Conservation (phyloP, 108 stramenopile species). For the Asterionellopsis glacialis region DNA sequence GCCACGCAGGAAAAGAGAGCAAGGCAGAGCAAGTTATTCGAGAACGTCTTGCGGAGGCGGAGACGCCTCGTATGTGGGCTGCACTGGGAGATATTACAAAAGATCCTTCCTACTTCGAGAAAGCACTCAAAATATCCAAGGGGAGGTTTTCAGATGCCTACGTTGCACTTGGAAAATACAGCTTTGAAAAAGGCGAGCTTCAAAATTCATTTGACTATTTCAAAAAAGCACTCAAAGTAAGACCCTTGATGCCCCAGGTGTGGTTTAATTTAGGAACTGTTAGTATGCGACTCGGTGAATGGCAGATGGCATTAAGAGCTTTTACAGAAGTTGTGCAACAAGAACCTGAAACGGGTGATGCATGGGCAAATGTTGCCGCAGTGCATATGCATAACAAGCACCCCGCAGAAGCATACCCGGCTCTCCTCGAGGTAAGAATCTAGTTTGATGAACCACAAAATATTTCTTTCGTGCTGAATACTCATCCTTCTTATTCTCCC, state of each 20-base stretch:
- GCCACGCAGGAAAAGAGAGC: slow-evolving; percentile 76
- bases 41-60: slow-evolving; percentile 63
- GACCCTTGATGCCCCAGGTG: slow-evolving; percentile 76
- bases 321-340: slow-evolving; percentile 92
- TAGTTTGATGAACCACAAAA: slow-evolving; percentile 22
- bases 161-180: slow-evolving; percentile 72
- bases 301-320: slow-evolving; percentile 81
- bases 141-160: slow-evolving; percentile 84
- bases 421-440: slow-evolving; percentile 55
- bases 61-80: slow-evolving; percentile 89
- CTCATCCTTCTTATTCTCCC: slow-evolving; percentile 2
- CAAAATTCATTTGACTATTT: slow-evolving; percentile 51
- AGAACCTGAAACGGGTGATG: slow-evolving; percentile 91
- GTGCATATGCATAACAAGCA: slow-evolving; percentile 75
- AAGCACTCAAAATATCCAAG: slow-evolving; percentile 80
- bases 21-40: slow-evolving; percentile 86
- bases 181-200: slow-evolving; percentile 69
- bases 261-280: slow-evolving; percentile 93
- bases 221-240: slow-evolving; percentile 63
- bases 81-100: slow-evolving; percentile 88
- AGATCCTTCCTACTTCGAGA: slow-evolving; percentile 74
- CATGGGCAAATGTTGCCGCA: slow-evolving; percentile 93
- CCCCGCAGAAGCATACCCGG: slow-evolving; percentile 77
- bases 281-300: slow-evolving; percentile 84
- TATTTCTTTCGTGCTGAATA: slow-evolving; percentile 8